These are phyloP conservation scores for Periconia macrospinosa DNA, from an alignment of 2,329 filamentous ascomycete genomes.

Conservation along the genomic window DNA sequence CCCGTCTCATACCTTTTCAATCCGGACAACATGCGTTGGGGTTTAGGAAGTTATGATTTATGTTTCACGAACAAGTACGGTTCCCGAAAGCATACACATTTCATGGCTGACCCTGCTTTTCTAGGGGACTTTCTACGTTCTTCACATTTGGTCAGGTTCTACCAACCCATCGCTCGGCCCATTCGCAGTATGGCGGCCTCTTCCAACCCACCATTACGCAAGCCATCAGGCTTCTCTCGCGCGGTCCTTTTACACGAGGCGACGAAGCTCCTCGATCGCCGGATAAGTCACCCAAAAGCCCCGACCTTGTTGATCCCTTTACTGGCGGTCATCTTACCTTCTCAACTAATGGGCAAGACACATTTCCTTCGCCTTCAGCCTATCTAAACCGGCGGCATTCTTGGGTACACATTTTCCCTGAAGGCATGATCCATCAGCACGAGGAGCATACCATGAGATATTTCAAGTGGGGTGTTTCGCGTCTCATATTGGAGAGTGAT, in stretches of 20 bases:
- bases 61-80: slow-evolving; percentile 84
- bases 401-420: slow-evolving; percentile 96
- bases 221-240: slow-evolving; percentile 79
- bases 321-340: slow-evolving; percentile 58
- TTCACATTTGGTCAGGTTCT: slow-evolving; percentile 89
- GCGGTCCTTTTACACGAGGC: slow-evolving; percentile 49
- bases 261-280: slow-evolving; percentile 28
- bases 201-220: slow-evolving; percentile 89
- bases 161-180: slow-evolving; percentile 78
- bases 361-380: slow-evolving; percentile 70
- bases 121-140: slow-evolving; percentile 71
- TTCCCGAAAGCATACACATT: background rate
- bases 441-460: slow-evolving; percentile 80
- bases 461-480: slow-evolving; percentile 96
- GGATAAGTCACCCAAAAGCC: slow-evolving; percentile 25
- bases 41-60: slow-evolving; percentile 90
- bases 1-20: slow-evolving; percentile 73
- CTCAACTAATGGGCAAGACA: slow-evolving; percentile 68
- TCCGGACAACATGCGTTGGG: slow-evolving; percentile 80
- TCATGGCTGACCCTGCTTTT: background rate
- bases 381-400: slow-evolving; percentile 70
- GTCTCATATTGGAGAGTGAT: slow-evolving; percentile 86
- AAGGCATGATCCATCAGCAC: slow-evolving; percentile 91
- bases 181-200: slow-evolving; percentile 79
- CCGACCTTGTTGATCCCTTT: slow-evolving; percentile 56